These are phyloP conservation scores for Zymoseptoria brevis DNA, from an alignment of 2,329 filamentous ascomycete genomes.

Conservation along the genomic window DNA sequence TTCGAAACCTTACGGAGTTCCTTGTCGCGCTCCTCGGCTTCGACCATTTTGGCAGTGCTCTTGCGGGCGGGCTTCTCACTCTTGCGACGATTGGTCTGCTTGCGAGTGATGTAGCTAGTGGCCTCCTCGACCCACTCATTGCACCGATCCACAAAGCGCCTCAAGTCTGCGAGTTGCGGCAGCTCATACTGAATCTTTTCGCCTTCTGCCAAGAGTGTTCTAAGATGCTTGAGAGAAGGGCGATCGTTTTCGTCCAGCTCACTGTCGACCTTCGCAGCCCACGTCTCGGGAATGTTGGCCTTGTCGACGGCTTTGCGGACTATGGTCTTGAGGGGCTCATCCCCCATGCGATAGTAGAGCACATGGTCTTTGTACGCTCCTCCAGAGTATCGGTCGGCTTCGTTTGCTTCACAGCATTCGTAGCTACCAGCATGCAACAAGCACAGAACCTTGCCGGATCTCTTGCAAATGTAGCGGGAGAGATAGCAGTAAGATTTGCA, in stretches of 20 bases:
- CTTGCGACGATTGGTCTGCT: constrained; percentile 94
- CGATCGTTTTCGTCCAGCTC: constrained; percentile 74
- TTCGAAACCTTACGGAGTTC: constrained; percentile 85
- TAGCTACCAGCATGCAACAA: constrained; percentile 71
- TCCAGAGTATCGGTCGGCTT: constrained; percentile 56
- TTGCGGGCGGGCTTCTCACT: constrained; percentile 81
- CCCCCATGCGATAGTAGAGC: constrained; percentile 68
- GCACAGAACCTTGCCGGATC: constrained; percentile 74
- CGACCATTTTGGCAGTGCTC: constrained; percentile 59
- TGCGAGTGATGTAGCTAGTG: constrained; percentile 89
- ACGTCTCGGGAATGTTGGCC: constrained; percentile 73
- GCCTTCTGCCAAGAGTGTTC: constrained; percentile 79
- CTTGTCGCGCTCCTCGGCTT: constrained; percentile 73
- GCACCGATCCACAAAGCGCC: constrained; percentile 87
- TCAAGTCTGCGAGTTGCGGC: constrained; percentile 70
- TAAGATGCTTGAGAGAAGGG: constrained; percentile 78
- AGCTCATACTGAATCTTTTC: constrained; percentile 92
- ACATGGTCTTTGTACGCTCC: constrained; percentile 52
- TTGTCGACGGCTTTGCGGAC: constrained; percentile 78
- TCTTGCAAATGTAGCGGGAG: constrained; percentile 79
- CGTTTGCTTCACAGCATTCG: constrained; percentile 66
- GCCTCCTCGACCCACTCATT: constrained; percentile 98
- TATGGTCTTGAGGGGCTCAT: constrained; percentile 58
- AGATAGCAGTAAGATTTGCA: constrained; percentile 91
- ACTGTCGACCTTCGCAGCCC: constrained; percentile 84